Evolutionary conservation across 1,284 basidiomycete species (phyloP), one percentile per base, ranked within the genome.

Genomic region (Phlebopus sp.): DNA sequence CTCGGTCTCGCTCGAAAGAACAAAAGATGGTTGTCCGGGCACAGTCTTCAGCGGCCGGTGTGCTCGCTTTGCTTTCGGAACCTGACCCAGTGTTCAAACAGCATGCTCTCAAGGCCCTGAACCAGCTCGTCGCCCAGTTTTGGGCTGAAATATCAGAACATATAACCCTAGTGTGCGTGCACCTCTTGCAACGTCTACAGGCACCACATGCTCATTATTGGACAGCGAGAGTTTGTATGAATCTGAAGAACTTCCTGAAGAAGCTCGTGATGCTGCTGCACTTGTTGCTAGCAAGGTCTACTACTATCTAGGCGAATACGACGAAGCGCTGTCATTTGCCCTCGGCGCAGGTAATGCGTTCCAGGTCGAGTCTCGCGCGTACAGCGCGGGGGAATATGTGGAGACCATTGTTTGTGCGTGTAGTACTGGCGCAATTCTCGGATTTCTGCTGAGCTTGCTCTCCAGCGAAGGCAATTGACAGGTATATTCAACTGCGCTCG

Each of bases 141-240:
- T 98, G 95, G 94, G 88, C 94, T 45, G 95, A 98, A 77, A 95
- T 97, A 63, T 93, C 92, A 60, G 95, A 98, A 68, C 84, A 92
- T 66, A 86, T 97, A 58, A 79, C 89, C 32, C 75, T 84, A 52
- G 92, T 97, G 93, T 92, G 65, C 63, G 90, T 78, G 41, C 42
- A 34, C 21, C 31, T 48, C 23, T 31, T 29, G 27, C 23, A 43
- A 48, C 31, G 50, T 44, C 18, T 41, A 44, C 46, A 46, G 40
- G 25, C 23, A 49, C 56, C 43, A 53, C 39, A 57, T 55, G 50
- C 55, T 43, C 52, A 30, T 35, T 15, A 25, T 17, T 8, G 43
- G 9, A 13, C 62, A 97, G 94, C 58, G 95, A 98, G 69, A 78
- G 87, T 2, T 72, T 98, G 5, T 93, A 94, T 56, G 95, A 97